Evolutionary conservation across 768 basidiomycete genomes (phyloP), one percentile per base, ranked within the genome.

Genomic region (Amanita muscaria): DNA sequence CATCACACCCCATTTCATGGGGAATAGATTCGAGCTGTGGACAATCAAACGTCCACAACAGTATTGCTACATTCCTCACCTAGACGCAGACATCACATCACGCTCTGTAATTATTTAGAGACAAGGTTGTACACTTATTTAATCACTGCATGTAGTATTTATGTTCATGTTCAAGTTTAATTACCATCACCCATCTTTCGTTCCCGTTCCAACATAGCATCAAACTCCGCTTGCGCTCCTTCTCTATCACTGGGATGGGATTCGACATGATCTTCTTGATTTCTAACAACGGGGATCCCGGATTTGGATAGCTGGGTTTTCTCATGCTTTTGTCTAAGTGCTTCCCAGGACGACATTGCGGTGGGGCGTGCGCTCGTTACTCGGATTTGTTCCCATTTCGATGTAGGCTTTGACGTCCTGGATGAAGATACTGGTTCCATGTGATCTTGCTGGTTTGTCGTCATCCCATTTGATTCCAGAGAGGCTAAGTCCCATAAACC

Each of bases 371-470:
- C 50, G 48, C 80, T 80, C 24, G 64, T 72, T 34, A 66, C 64
- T 43, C 83, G 77, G 37, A 87, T 79, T 49, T 79, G 72, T 25
- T 83, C 80, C 84, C 84, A 87, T 48, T 66, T 74, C 41, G 61
- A 73, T 29, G 47, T 48, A 40, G 56, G 46, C 53, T 48, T 53
- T 36, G 56, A 27, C n/a, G n/a, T n/a, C n/a, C n/a, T n/a, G n/a
- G n/a, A n/a, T n/a, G n/a, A n/a, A n/a, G n/a, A n/a, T n/a, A n/a
- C n/a, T n/a, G 55, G 40, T 39, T 40, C 31, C 45, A 25, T 30
- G 54, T 15, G 18, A 49, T 43, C 16, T 14, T 42, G 8, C 39
- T 23, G 12, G 5, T n/a, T 19, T 24, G 15, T 14, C 16, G 14
- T 16, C 5, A 8, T 25, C 10, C 30, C 18, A 23, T 15, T 23